Percentiles rank a stretch among this genome's conserved stretches.
These are phyloP conservation scores for Eimeria acervulina DNA, from an alignment of 169 alveolate species.

Conservation along the genomic window DNA sequence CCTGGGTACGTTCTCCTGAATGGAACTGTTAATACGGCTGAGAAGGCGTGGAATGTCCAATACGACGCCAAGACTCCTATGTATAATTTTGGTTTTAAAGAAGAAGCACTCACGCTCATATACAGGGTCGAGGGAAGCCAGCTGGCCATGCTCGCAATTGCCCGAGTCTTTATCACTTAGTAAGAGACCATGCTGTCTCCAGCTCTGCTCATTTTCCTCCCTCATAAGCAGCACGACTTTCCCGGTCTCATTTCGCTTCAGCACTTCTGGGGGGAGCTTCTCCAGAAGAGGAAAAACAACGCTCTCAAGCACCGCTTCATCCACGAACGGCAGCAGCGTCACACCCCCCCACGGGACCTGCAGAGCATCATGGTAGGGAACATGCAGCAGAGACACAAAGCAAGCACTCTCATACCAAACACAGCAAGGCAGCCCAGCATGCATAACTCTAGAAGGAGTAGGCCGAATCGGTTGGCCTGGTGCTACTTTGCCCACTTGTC, in stretches of 20 bases:
- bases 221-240: constrained; percentile 61
- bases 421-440: not conserved
- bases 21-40: not conserved
- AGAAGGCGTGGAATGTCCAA: not conserved
- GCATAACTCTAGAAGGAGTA: not conserved
- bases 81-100: constrained; percentile 23
- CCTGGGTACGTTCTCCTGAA: not conserved
- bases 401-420: not conserved
- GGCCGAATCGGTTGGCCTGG: not conserved
- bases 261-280: constrained; percentile 52
- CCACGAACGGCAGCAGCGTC: constrained; percentile 89
- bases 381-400: not conserved
- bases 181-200: not conserved
- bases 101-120: constrained; percentile 27
- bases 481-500: not conserved
- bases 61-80: not conserved
- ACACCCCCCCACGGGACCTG: constrained; percentile 91
- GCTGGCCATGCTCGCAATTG: not conserved
- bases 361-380: not conserved
- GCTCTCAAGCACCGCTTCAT: constrained; percentile 80
- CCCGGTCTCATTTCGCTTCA: constrained; percentile 67
- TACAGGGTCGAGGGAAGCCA: constrained; percentile 38
- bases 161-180: not conserved
- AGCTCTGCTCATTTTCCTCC: not conserved
- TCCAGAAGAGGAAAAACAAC: constrained; percentile 14